Base-by-base conservation (phyloP, 257 asterid genomes). In the Solanum rostratum region DNA sequence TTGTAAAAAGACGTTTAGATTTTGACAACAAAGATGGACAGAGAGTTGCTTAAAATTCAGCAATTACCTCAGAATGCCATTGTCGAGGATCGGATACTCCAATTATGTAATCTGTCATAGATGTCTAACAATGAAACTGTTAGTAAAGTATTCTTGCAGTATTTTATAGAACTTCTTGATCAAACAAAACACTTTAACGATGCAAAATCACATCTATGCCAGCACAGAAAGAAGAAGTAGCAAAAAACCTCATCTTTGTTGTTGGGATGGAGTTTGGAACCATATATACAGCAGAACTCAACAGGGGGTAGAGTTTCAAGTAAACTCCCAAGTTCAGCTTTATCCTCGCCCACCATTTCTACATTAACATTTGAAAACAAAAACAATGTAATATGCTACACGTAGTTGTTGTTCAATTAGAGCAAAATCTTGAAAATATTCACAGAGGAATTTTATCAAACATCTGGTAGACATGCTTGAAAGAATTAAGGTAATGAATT, bases 201-300 rank as follows among this genome's bases (percentile, higher is more conserved):
- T 57, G 22, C 37, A 22, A 43, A 86, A 65, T 18, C 24, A 66
- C 22, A 68, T 68, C 24, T 9, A 30, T 19, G 4, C 20, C 6
- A 69, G 1, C 33, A 70, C 27, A 41, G 8, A 60, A 50, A 69
- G 55, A 79, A 66, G 55, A 68, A 41, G 63, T 46, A 27, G 37
- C 30, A 63, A 82, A 57, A 94, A 27, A 76, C 97, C 97, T 96
- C 88, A 87, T 91, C 94, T 65, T 55, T 73, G 87, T 96, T 94
- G 91, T 92, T 94, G 24, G 96, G 95, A 88, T 96, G 99, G 85
- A 94, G 97, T 76, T 88, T 88, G 76, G 98, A 96, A 52, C 98
- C 99, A 91, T 95, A 92, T 43, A 92, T 55, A 81, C 98, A 93
- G 83, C 94, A 92, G 84, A 95, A 96, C 39, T 95, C 97, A 86